Conservation (phyloP, 225 moss, liverwort and hornwort species). For the Ulota crispa region DNA sequence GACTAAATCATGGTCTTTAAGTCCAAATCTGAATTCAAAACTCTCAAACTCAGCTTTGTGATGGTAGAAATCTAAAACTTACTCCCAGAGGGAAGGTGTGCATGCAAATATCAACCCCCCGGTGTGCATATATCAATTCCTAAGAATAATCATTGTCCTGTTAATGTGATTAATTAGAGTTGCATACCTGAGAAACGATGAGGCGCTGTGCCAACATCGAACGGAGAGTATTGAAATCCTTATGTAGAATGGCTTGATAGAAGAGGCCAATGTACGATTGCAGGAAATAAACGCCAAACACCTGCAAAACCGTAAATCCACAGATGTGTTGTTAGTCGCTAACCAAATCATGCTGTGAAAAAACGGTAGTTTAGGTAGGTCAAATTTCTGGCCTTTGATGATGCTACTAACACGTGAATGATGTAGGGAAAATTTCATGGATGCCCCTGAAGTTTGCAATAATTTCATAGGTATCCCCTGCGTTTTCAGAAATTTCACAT, state of each 20-base stretch:
- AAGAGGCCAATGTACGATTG: conserved; percentile 70
- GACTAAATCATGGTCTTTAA: too few species aligned
- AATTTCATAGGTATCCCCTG: too few species aligned
- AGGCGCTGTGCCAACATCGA: conserved; percentile 64
- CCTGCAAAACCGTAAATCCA: conserved; percentile 15
- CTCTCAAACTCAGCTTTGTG: too few species aligned
- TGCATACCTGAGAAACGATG: conserved; percentile 54
- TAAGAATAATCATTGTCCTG: background rate
- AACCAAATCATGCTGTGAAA: background rate
- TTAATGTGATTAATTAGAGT: background rate
- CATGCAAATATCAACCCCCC: too few species aligned
- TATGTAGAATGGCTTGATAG: conserved; percentile 55
- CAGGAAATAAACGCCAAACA: conserved; percentile 65
- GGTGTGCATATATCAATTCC: too few species aligned
- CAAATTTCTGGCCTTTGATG: background rate
- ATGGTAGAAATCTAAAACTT: too few species aligned
- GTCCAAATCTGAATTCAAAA: too few species aligned
- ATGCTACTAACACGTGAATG: background rate
- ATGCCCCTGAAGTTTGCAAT: too few species aligned
- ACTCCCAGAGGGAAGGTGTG: too few species aligned
- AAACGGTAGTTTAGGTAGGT: background rate
- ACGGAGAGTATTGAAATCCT: conserved; percentile 58
- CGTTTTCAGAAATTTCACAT: too few species aligned
- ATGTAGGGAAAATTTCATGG: too few species aligned
- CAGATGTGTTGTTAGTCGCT: background rate